Base-by-base conservation (phyloP, 2,329 filamentous ascomycete genomes). In the Aspergillus spinulosporus region DNA sequence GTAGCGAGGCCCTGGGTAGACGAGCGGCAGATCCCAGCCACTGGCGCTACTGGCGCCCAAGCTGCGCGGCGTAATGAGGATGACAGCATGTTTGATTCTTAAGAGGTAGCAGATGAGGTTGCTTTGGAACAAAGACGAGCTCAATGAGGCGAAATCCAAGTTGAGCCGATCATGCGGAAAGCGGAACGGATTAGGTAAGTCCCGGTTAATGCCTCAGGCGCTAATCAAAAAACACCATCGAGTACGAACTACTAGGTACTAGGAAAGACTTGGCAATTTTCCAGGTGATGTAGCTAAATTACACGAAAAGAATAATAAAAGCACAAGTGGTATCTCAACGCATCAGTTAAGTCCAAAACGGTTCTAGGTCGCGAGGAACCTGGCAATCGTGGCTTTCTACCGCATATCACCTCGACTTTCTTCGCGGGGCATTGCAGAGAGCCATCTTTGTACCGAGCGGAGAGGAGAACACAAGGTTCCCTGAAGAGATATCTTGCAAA, bases 11-110 rank as follows among this genome's bases (percentile, higher is more conserved):
- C 59, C 47, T 67, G 64, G 44, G 56, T 63, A 37, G 68, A 66
- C 9, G 68, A 59, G 43, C 72, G 68, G 59, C 69, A 64, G 42
- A 73, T 62, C 31, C 66, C 68, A 40, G 74, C 64, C 32, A 74
- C 62, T 44, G 68, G 59, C 34, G 64, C 66, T 54, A 68, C 66
- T 39, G 72, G 67, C 57, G 72, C 66, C 67, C 76, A 75, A 62
- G 71, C 75, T 58, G 73, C 75, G 64, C 75, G 74, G 67, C 76
- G 74, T 66, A 78, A 61, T 47, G 77, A 79, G 52, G 74, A 76
- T 47, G 76, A 74, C 62, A 79, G 67, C 76, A 79, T 79, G 54
- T 59, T 71, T 32, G 34, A 40, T 49, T 61, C 62, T 54, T 59
- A 50, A 44, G 57, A 59, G 65, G 63, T 28, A 56, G 61, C 56